Conservation (phyloP, 208 protist species). For the Crithidia sp. region DNA sequence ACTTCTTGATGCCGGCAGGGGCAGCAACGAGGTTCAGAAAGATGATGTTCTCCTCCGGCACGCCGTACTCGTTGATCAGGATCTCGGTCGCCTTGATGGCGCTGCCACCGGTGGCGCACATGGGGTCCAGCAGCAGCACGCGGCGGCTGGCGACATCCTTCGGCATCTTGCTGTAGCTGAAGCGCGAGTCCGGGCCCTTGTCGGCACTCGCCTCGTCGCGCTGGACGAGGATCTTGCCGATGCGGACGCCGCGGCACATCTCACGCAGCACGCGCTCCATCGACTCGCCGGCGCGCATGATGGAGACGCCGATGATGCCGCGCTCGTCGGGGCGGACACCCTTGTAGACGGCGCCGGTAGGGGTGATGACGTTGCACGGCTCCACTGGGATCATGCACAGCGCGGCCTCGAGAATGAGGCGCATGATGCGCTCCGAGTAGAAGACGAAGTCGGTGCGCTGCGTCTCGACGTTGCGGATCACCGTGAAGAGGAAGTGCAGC, state of each 20-base stretch:
- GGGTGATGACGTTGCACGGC: slow-evolving; percentile 90
- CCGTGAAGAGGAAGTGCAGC: slow-evolving; percentile 94
- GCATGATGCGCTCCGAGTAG: slow-evolving; percentile 96
- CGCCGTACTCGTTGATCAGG: slow-evolving; percentile 81
- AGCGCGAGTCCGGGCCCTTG: slow-evolving; percentile 87
- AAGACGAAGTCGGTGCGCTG: slow-evolving; percentile 96
- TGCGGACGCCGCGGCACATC: slow-evolving; percentile 94
- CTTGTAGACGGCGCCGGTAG: slow-evolving; percentile 84
- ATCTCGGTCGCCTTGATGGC: slow-evolving; percentile 80
- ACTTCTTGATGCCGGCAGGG: slow-evolving; percentile 87
- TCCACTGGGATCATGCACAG: slow-evolving; percentile 88
- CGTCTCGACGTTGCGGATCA: slow-evolving; percentile 93
- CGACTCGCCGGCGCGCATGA: slow-evolving; percentile 97
- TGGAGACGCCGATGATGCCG: slow-evolving; percentile 96
- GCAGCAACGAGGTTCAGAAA: slow-evolving; percentile 96
- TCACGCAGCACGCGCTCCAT: slow-evolving; percentile 96
- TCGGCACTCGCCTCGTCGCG: slow-evolving; percentile 92
- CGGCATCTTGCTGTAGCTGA: slow-evolving; percentile 97
- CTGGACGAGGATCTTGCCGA: slow-evolving; percentile 99
- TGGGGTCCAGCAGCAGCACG: slow-evolving; percentile 97
- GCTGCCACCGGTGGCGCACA: slow-evolving; percentile 96
- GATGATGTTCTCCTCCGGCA: slow-evolving; percentile 95
- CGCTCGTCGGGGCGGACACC: slow-evolving; percentile 72
- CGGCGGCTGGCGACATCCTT: slow-evolving; percentile 88
- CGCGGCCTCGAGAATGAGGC: slow-evolving; percentile 93